Percentiles rank a stretch among this genome's conserved stretches.
These are phyloP conservation scores for Suhomyces sp. DNA, from an alignment of 805 yeast species.

Conservation along the genomic window DNA sequence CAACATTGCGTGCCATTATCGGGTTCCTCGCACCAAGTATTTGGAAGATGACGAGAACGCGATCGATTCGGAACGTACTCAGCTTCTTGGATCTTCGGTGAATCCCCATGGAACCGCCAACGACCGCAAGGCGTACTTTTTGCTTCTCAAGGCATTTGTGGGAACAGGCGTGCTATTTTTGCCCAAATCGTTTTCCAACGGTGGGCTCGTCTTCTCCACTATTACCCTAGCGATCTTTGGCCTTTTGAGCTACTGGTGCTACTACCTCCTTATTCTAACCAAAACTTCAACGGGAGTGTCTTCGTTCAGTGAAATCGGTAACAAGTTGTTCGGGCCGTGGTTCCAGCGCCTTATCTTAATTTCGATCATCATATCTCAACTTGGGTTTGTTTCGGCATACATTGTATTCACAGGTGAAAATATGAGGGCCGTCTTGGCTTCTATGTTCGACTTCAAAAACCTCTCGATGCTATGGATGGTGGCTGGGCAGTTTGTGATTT, in stretches of 20 bases:
- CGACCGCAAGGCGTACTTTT: conserved; percentile 66
- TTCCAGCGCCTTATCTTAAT: conserved; percentile 60
- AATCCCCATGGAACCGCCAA: conserved; percentile 63
- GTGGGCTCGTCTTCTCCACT: conserved; percentile 64
- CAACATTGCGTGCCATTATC: conserved; percentile 54
- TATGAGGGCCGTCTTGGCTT: conserved; percentile 56
- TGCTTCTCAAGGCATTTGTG: conserved; percentile 69
- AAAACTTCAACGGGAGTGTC: conserved; percentile 60
- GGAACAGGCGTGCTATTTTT: conserved; percentile 75
- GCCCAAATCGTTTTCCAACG: conserved; percentile 69
- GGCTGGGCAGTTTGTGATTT: conserved; percentile 51
- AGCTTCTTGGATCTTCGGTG: conserved; percentile 7
- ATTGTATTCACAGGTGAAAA: conserved; percentile 77
- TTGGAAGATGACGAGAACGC: conserved; percentile 1
- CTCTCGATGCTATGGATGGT: conserved; percentile 45
- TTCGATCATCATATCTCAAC: conserved; percentile 67
- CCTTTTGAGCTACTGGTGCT: conserved; percentile 73
- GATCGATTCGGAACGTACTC: conserved; percentile 1
- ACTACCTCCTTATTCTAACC: conserved; percentile 57
- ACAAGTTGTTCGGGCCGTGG: conserved; percentile 58
- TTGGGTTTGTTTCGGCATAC: conserved; percentile 80
- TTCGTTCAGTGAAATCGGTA: conserved; percentile 79
- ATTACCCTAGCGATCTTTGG: conserved; percentile 58
- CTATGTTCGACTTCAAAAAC: conserved; percentile 44
- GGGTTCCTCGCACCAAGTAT: conserved; percentile 12